Evolutionary conservation across 2,329 filamentous ascomycete genomes (phyloP).

Genomic region (Arthrinium phaeospermum): DNA sequence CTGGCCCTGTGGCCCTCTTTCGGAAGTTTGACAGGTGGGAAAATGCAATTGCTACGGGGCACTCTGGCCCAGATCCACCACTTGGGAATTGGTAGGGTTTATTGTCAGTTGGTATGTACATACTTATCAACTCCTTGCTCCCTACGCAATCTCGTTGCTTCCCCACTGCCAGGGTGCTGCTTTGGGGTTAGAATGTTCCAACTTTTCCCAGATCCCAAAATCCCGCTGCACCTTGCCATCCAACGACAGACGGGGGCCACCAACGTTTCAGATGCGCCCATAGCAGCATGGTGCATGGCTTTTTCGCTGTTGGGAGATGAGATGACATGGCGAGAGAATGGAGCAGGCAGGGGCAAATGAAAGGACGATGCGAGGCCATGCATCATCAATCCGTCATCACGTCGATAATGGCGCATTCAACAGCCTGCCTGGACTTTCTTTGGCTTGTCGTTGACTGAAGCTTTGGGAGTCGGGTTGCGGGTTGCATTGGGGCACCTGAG

Average conservation of each 20-base stretch:
- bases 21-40: neutral
- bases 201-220: neutral
- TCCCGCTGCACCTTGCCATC: too few species aligned
- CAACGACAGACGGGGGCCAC: neutral
- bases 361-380: neutral
- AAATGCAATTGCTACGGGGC: neutral
- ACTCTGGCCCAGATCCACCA: neutral
- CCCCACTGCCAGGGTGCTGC: too few species aligned
- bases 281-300: neutral
- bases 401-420: neutral
- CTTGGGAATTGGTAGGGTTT: neutral
- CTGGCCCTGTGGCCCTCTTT: neutral
- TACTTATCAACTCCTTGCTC: neutral
- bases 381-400: neutral
- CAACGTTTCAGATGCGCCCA: neutral
- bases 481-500: neutral
- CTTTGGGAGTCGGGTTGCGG: neutral
- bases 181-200: slow-evolving; percentile 4
- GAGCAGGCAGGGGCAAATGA: neutral
- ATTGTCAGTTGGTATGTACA: neutral
- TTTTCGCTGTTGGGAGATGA: neutral
- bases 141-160: neutral
- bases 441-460: slow-evolving; percentile 1
- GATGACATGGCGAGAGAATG: slow-evolving; percentile 13
- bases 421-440: too few species aligned